phyloP scores from a whole-genome alignment of 371 early-diverging fungal species.

The Circinella umbellata region DNA sequence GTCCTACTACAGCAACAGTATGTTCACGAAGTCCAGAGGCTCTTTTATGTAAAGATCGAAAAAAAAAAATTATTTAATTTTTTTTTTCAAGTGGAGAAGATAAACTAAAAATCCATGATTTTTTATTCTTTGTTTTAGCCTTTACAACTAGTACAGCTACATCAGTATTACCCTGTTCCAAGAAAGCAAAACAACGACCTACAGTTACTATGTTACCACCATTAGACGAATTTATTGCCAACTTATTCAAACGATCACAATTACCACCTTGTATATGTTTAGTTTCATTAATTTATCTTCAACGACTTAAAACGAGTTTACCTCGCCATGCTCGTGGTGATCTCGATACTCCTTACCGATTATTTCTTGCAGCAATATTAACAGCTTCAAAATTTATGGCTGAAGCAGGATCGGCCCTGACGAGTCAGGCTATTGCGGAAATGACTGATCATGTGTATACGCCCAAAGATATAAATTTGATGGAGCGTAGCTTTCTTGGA shows the following conservation, averaged over 20 bases:
- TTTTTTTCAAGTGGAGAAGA: not conserved
- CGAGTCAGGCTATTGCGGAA: slow-evolving; percentile 61
- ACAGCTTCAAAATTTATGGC: slow-evolving; percentile 71
- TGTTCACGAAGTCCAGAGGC: slow-evolving; percentile 54
- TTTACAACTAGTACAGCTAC: slow-evolving; percentile 54
- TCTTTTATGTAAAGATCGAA: slow-evolving; percentile 40
- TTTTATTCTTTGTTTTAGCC: slow-evolving; percentile 11
- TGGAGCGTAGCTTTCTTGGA: slow-evolving; percentile 56
- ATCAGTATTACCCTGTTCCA: slow-evolving; percentile 46
- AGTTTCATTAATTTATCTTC: slow-evolving; percentile 75
- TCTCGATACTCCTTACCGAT: slow-evolving; percentile 76
- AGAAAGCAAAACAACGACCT: slow-evolving; percentile 22
- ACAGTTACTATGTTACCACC: slow-evolving; percentile 30
- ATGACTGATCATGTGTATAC: slow-evolving; percentile 69
- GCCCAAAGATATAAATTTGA: slow-evolving; percentile 61
- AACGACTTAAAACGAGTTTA: slow-evolving; percentile 68
- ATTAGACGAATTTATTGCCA: slow-evolving; percentile 46
- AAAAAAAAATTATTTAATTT: not conserved
- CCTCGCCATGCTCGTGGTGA: slow-evolving; percentile 71
- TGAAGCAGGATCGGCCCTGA: slow-evolving; percentile 63
- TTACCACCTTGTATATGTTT: slow-evolving; percentile 56
- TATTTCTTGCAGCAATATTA: slow-evolving; percentile 74
- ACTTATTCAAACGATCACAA: slow-evolving; percentile 43
- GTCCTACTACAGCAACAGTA: slow-evolving; percentile 34
- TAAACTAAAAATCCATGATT: not conserved